Evolutionary conservation across 2,329 filamentous ascomycete species (phyloP), one percentile per base, ranked within the genome.

Genomic region (Phyllosticta ampelicida): DNA sequence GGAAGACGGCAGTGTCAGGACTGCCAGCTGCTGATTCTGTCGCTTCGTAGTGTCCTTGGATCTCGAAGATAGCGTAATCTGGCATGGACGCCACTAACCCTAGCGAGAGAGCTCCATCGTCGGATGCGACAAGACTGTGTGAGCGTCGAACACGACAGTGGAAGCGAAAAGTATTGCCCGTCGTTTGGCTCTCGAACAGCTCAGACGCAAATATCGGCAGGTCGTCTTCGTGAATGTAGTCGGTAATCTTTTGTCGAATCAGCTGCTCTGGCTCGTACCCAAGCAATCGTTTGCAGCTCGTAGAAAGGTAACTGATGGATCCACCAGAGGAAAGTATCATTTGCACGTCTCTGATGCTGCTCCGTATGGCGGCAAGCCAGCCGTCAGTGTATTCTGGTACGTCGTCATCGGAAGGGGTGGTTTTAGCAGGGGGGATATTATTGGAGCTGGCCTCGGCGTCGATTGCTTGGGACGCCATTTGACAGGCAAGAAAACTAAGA

Each of bases 331-430:
- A 58, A 1, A 58, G 50, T 13, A 58, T 51, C 1, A 21, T 49
- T 18, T 58, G 55, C 23, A 58, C 29, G 51, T 58, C 55, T 36
- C 55, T 58, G 55, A 58, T 58, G 51, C n/a, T 36, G 21, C 36
- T 23, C 30, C 55, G 30, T 36, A 44, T 58, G n/a, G 51, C 20
- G 21, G 36, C 16, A 18, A 44, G 36, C 36, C 36, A 44, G 16
- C 13, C 36, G 6, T 44, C 36, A n/a, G 8, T 44, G 36, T n/a
- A n/a, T n/a, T 44, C 36, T 16, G 13, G 16, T 3, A 44, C 36
- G 16, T 44, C 36, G n/a, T 44, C 36, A n/a, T 44, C 13, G 13
- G 55, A 16, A 50, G 50, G 36, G 23, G 20, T 57, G 30, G 21
- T 48, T 11, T 23, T 36, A 9, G 11, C 11, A 5, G 55, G 44